Evolutionary conservation across 1,284 basidiomycete species (phyloP).

Genomic region (Porogramme epimiltina): DNA sequence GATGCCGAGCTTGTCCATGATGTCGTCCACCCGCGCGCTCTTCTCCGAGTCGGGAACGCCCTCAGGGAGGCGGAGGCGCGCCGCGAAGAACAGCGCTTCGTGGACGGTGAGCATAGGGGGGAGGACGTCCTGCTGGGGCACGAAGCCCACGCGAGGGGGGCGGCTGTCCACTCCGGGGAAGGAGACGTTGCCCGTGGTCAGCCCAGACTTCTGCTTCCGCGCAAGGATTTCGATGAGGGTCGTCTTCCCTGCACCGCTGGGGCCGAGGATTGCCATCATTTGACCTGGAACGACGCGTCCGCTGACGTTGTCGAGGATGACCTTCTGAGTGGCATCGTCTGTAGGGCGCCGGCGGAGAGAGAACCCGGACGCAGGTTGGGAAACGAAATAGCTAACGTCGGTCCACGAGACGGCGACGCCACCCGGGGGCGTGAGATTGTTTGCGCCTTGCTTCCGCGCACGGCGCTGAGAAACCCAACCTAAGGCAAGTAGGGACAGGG

Average conservation of each 20-base stretch:
- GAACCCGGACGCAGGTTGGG: slow-evolving; percentile 6
- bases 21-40: slow-evolving; percentile 62
- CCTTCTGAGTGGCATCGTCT: slow-evolving; percentile 50
- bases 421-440: slow-evolving; percentile 37
- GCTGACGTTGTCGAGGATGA: slow-evolving; percentile 70
- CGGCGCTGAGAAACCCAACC: slow-evolving; percentile 64
- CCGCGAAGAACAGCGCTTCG: slow-evolving; percentile 85
- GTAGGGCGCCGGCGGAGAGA: slow-evolving; percentile 3
- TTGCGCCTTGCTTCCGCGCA: slow-evolving; percentile 51
- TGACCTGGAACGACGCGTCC: slow-evolving; percentile 76
- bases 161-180: slow-evolving; percentile 47
- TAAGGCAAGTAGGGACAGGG: slow-evolving; percentile 57
- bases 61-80: slow-evolving; percentile 82
- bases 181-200: slow-evolving; percentile 63
- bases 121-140: slow-evolving; percentile 85
- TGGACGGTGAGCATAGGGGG: slow-evolving; percentile 79
- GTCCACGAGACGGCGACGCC: slow-evolving; percentile 73
- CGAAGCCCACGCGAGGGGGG: slow-evolving; percentile 71
- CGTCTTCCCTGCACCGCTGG: slow-evolving; percentile 92
- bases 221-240: slow-evolving; percentile 93
- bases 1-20: slow-evolving; percentile 80
- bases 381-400: slow-evolving; percentile 68
- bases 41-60: slow-evolving; percentile 70
- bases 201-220: slow-evolving; percentile 85
- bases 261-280: slow-evolving; percentile 87